phyloP scores from a whole-genome alignment of 1,284 basidiomycete species.

The Ganoderma boninense region DNA sequence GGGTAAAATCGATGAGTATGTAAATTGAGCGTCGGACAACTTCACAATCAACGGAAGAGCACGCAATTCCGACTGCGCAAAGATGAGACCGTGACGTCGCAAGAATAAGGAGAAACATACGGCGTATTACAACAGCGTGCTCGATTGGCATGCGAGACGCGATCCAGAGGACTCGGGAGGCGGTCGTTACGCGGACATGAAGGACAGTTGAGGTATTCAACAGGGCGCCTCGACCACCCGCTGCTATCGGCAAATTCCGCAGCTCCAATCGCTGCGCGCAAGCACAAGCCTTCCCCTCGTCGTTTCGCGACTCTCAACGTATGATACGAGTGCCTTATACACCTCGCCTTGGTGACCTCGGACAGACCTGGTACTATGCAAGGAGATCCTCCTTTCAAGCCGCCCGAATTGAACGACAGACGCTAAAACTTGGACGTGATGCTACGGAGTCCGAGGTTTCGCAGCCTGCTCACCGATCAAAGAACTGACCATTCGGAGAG shows the following conservation, averaged over 20 bases:
- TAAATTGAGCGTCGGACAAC: neutral
- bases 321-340: neutral
- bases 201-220: neutral
- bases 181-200: neutral
- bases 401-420: neutral
- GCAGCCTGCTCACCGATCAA: neutral
- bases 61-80: neutral
- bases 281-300: neutral
- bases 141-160: neutral
- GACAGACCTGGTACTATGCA: neutral
- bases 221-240: neutral
- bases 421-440: neutral
- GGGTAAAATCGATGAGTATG: neutral
- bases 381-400: neutral
- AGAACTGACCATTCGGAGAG: neutral
- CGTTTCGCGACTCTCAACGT: no score
- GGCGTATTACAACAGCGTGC: neutral
- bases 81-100: constrained; percentile 1
- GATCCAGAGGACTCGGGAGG: neutral
- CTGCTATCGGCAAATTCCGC: neutral
- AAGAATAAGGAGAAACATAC: neutral
- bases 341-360: neutral
- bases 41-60: neutral
- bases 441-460: neutral
- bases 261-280: no score